These are phyloP conservation scores for Clathrospora elynae DNA, from an alignment of 2,329 filamentous ascomycete genomes.

Conservation along the genomic window DNA sequence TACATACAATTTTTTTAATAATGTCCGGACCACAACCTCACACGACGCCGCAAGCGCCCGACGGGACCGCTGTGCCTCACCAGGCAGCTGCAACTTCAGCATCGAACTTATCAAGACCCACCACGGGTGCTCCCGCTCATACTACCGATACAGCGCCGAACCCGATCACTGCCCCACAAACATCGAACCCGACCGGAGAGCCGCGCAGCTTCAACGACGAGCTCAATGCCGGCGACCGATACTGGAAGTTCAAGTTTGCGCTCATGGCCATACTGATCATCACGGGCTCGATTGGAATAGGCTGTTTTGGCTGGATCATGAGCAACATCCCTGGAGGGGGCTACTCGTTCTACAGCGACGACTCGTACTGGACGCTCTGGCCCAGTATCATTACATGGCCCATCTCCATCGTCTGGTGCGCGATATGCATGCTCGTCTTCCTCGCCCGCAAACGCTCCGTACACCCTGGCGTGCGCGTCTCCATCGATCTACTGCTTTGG, in stretches of 20 bases:
- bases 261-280: slow-evolving; percentile 31
- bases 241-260: slow-evolving; percentile 42
- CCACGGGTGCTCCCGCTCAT: background rate
- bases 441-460: slow-evolving; percentile 34
- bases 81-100: no score
- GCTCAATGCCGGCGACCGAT: slow-evolving; percentile 35
- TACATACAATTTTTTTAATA: no score
- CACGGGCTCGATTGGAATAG: slow-evolving; percentile 39
- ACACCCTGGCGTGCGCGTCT: slow-evolving; percentile 44
- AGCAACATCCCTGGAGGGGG: background rate
- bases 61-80: no score
- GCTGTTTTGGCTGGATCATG: slow-evolving; percentile 36
- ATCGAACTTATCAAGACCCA: no score
- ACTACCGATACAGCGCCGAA: no score
- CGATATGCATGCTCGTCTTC: slow-evolving; percentile 33
- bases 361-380: slow-evolving; percentile 20
- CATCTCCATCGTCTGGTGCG: slow-evolving; percentile 39
- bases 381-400: slow-evolving; percentile 40
- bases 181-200: slow-evolving; percentile 7
- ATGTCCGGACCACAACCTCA: no score
- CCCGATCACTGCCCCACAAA: no score
- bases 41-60: no score
- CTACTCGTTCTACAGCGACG: slow-evolving; percentile 19
- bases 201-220: slow-evolving; percentile 27
- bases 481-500: slow-evolving; percentile 46